These are phyloP conservation scores for Diplocarpon mali DNA, from an alignment of 2,329 filamentous ascomycete species.

Conservation along the genomic window DNA sequence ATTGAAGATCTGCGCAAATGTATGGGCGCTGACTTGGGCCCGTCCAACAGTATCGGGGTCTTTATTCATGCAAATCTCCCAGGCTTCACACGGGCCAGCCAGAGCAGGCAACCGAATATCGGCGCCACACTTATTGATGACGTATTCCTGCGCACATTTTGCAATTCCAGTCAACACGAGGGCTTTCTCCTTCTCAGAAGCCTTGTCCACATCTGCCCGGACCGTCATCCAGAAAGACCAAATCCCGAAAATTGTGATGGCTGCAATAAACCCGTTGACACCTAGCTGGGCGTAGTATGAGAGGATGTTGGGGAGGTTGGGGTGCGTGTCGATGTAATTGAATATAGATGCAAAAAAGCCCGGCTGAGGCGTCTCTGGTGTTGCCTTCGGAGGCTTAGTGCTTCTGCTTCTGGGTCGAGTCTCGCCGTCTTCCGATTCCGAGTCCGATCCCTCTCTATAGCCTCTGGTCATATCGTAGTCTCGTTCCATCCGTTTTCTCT, in stretches of 20 bases:
- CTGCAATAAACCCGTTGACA: constrained; percentile 37
- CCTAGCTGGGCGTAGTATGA: constrained; percentile 54
- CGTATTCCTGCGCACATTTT: constrained; percentile 69
- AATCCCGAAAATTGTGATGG: constrained; percentile 30
- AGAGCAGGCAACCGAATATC: constrained; percentile 61
- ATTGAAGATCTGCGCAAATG: constrained; percentile 87
- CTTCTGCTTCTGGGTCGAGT: constrained; percentile 28
- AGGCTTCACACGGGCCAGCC: constrained; percentile 61
- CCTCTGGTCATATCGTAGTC: constrained; percentile 30
- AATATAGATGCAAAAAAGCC: constrained; percentile 41
- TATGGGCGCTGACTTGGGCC: constrained; percentile 72
- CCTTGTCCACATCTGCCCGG: constrained; percentile 31
- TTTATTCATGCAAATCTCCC: constrained; percentile 79
- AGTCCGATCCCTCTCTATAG: constrained; percentile 26
- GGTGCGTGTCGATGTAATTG: constrained; percentile 51
- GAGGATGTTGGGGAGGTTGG: constrained; percentile 52
- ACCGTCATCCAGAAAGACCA: constrained; percentile 25
- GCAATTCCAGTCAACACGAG: constrained; percentile 64
- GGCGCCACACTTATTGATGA: constrained; percentile 62
- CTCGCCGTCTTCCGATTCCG: constrained; percentile 30
- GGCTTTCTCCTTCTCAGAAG: constrained; percentile 48
- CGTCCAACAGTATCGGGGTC: constrained; percentile 69
- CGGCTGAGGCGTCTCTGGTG: constrained; percentile 13
- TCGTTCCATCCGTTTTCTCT: constrained; percentile 34
- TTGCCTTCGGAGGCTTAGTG: constrained; percentile 26